Evolutionary conservation across 140 eudicot genomes (phyloP).

Genomic region (Stevia rebaudiana): DNA sequence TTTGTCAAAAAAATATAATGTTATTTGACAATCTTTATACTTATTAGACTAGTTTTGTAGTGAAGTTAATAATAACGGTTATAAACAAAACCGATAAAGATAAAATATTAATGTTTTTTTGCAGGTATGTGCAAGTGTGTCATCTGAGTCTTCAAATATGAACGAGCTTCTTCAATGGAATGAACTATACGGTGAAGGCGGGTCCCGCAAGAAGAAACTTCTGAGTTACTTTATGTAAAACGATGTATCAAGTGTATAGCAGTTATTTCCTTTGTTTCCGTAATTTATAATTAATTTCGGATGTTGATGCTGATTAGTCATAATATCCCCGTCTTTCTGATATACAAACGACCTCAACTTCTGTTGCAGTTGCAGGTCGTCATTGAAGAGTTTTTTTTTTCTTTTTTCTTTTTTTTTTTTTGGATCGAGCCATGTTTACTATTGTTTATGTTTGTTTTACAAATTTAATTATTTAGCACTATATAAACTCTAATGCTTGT

Average conservation of each 20-base stretch:
- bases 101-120: neutral
- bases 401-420: neutral
- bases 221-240: slow-evolving; percentile 93
- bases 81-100: too few relatives aligned
- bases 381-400: slow-evolving; percentile 20
- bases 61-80: neutral
- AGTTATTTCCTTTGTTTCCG: slow-evolving; percentile 6
- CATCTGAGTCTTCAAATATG: slow-evolving; percentile 89
- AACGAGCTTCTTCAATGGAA: slow-evolving; percentile 89
- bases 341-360: slow-evolving; percentile 37
- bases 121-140: slow-evolving; percentile 95
- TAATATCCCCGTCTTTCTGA: slow-evolving; percentile 23
- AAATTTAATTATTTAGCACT: slow-evolving; percentile 18
- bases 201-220: slow-evolving; percentile 77
- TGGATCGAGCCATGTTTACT: slow-evolving; percentile 22
- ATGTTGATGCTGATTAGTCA: slow-evolving; percentile 18
- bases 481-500: slow-evolving; percentile 23
- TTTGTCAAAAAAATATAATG: too few relatives aligned
- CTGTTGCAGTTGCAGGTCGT: slow-evolving; percentile 31
- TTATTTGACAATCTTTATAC: neutral
- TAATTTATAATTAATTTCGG: slow-evolving; percentile 20
- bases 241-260: slow-evolving; percentile 41
- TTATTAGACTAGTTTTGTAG: neutral
- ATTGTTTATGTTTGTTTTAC: slow-evolving; percentile 27
- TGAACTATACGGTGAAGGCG: slow-evolving; percentile 97